Evolutionary conservation across 2,329 filamentous ascomycete species (phyloP).

Genomic region (Calonectria pseudoreteaudii): DNA sequence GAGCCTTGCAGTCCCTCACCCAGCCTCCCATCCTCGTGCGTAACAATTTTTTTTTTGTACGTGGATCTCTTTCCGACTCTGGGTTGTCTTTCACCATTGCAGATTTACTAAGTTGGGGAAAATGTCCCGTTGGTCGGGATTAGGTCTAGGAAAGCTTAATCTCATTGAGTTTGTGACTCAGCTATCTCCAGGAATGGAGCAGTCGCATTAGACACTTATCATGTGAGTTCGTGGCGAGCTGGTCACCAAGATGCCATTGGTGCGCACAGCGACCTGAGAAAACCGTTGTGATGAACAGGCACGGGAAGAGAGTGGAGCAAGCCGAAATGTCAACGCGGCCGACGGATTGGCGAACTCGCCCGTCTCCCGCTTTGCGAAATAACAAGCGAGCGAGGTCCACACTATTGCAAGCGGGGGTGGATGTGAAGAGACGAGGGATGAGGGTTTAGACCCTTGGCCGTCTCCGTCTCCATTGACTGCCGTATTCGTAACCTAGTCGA

Average conservation of each 20-base stretch:
- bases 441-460: constrained; percentile 30
- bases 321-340: constrained; percentile 24
- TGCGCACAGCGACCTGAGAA: constrained; percentile 22
- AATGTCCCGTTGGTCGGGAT: constrained; percentile 30
- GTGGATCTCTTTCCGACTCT: not conserved
- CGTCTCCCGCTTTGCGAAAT: constrained; percentile 25
- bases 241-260: constrained; percentile 32
- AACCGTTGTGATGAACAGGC: constrained; percentile 29
- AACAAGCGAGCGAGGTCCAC: constrained; percentile 25
- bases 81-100: constrained; percentile 9
- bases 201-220: constrained; percentile 43
- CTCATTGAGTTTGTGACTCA: constrained; percentile 31
- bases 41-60: not conserved
- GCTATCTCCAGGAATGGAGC: constrained; percentile 34
- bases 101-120: constrained; percentile 26
- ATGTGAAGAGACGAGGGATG: constrained; percentile 34
- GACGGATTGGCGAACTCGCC: constrained; percentile 35
- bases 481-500: constrained; percentile 32
- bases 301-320: constrained; percentile 26
- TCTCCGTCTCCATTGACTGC: constrained; percentile 32
- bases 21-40: constrained; percentile 28
- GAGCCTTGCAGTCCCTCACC: constrained; percentile 31
- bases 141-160: constrained; percentile 28
- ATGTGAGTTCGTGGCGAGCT: constrained; percentile 43
- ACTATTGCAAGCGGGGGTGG: constrained; percentile 39